Conservation (phyloP, 2,329 filamentous ascomycete genomes). For the Dactylonectria estremocensis region DNA sequence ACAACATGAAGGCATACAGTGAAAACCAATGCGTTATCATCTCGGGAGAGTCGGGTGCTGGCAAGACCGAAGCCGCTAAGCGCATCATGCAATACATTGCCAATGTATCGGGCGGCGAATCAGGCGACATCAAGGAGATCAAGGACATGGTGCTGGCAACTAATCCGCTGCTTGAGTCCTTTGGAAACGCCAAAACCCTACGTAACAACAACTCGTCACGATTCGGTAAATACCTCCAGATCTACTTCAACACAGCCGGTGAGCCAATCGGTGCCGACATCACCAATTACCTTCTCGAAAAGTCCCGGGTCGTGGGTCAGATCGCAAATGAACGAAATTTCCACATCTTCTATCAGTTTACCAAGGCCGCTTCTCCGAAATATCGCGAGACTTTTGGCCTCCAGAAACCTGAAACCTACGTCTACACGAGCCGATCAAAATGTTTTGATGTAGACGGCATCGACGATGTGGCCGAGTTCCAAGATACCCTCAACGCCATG, state of each 20-base stretch:
- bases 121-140: conserved; percentile 93
- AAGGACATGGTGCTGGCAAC: conserved; percentile 99
- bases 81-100: conserved; percentile 99
- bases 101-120: conserved; percentile 89
- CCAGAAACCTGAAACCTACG: conserved; percentile 91
- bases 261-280: conserved; percentile 98
- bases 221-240: conserved; percentile 98
- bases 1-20: conserved; percentile 99
- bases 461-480: conserved; percentile 90
- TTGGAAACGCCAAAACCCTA: conserved; percentile 97
- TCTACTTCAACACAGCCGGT: conserved; percentile 92
- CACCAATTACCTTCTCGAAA: conserved; percentile 97
- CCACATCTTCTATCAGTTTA: conserved; percentile 99
- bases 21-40: conserved; percentile 99
- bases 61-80: conserved; percentile 98
- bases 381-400: conserved; percentile 92
- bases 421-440: conserved; percentile 94
- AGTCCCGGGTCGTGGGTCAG: conserved; percentile 94
- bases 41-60: conserved; percentile 96
- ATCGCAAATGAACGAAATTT: conserved; percentile 97
- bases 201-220: conserved; percentile 99
- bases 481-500: conserved; percentile 95
- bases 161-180: conserved; percentile 96
- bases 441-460: conserved; percentile 96
- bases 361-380: conserved; percentile 90